Conservation (phyloP, 169 alveolate genomes). For the Plasmodium falciparum region DNA sequence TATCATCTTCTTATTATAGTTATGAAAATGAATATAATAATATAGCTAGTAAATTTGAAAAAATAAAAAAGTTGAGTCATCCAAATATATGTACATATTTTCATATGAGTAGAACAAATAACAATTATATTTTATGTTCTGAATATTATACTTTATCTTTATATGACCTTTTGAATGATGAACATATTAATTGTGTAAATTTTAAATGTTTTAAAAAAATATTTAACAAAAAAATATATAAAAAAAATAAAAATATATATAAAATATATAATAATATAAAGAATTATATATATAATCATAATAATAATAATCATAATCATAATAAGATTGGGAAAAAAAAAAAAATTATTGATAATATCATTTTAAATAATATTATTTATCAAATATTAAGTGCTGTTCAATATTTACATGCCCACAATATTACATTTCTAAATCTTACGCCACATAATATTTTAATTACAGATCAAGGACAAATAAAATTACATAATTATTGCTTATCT, state of each 20-base stretch:
- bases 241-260: not conserved
- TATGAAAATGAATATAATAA: constrained; percentile 17
- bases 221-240: not conserved
- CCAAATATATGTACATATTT: constrained; percentile 62
- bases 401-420: constrained; percentile 22
- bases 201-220: constrained; percentile 24
- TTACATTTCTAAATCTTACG: constrained; percentile 10
- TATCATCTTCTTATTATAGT: not conserved
- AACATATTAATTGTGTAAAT: constrained; percentile 1
- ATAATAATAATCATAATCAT: not conserved
- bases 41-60: constrained; percentile 53
- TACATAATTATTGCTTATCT: constrained; percentile 44
- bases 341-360: constrained; percentile 12
- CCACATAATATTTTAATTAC: constrained; percentile 31
- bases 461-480: constrained; percentile 31
- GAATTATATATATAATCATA: not conserved
- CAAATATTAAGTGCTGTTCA: constrained; percentile 40
- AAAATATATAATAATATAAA: too few species aligned
- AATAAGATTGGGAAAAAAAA: not conserved
- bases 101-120: constrained; percentile 28
- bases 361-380: constrained; percentile 16
- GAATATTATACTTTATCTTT: constrained; percentile 47
- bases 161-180: constrained; percentile 31
- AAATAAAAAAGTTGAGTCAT: constrained; percentile 29
- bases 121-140: constrained; percentile 29